A percentile compares a stretch with the other conserved stretches of the same genome.
phyloP scores from a whole-genome alignment of 2,329 filamentous ascomycete species.

The Aspergillus sclerotialis region DNA sequence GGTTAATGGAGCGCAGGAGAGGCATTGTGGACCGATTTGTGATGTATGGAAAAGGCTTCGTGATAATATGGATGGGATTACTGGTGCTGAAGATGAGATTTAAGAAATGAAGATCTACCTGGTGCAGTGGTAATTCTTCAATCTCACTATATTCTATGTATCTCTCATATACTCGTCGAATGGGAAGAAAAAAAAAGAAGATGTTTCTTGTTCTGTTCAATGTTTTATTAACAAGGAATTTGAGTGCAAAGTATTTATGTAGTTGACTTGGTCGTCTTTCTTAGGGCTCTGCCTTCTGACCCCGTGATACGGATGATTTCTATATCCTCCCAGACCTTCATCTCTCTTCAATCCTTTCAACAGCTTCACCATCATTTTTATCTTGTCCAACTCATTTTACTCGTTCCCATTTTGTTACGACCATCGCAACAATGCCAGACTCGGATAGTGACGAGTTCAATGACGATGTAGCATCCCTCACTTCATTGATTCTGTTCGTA shows the following conservation, averaged over 20 bases:
- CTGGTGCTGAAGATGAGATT: constrained; percentile 16
- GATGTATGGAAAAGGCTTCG: constrained; percentile 20
- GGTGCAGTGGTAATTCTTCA: constrained; percentile 15
- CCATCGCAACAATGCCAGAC: constrained; percentile 41
- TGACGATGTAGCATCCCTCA: constrained; percentile 37
- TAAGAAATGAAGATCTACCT: constrained; percentile 15
- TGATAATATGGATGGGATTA: constrained; percentile 17
- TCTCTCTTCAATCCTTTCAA: no score
- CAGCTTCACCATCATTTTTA: no score
- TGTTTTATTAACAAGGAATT: no score
- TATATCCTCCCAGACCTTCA: no score
- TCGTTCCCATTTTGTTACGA: neutral
- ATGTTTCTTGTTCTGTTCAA: neutral
- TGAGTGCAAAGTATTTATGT: no score
- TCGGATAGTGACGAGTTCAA: constrained; percentile 44
- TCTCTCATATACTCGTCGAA: constrained; percentile 13
- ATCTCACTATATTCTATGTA: constrained; percentile 15
- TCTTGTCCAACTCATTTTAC: neutral
- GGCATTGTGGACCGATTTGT: constrained; percentile 20
- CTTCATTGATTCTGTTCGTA: neutral
- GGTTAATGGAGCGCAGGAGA: constrained; percentile 21
- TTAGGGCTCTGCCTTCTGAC: no score
- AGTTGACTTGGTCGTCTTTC: no score
- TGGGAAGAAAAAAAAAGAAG: constrained; percentile 12
- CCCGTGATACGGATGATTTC: no score